A percentile compares a stretch with the other conserved stretches of the same genome.
These are phyloP conservation scores for Dactylellina cionopaga DNA, from an alignment of 2,329 filamentous ascomycete genomes.

Conservation along the genomic window DNA sequence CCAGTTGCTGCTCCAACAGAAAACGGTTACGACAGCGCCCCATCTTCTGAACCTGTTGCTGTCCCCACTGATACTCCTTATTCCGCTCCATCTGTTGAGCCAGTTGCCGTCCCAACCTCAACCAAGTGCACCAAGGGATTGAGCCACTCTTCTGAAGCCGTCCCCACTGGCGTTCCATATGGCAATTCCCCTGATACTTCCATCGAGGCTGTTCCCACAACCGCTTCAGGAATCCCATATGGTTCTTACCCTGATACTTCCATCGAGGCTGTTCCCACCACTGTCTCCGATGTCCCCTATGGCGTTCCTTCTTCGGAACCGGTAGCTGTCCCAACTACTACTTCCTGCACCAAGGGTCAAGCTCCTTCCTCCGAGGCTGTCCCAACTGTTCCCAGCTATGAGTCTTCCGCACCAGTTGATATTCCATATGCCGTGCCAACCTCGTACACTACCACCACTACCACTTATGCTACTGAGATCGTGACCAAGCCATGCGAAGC, in stretches of 20 bases:
- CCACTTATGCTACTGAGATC: conserved; percentile 27
- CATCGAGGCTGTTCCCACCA: conserved; percentile 34
- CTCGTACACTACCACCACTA: conserved; percentile 34
- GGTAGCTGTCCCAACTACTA: conserved; percentile 16
- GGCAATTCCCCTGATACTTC: neutral
- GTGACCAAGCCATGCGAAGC: conserved; percentile 42
- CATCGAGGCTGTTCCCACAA: conserved; percentile 15
- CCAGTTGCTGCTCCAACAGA: neutral
- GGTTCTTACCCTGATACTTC: neutral
- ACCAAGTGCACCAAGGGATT: conserved; percentile 26
- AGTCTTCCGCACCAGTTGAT: neutral
- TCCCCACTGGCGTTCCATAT: conserved; percentile 19
- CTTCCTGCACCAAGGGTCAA: conserved; percentile 36
- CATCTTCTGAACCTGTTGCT: neutral
- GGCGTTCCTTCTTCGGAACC: neutral
- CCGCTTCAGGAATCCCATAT: conserved; percentile 20
- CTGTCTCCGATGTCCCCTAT: neutral
- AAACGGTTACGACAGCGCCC: neutral
- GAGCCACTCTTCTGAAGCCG: conserved; percentile 1
- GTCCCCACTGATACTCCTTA: neutral
- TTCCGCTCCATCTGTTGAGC: neutral
- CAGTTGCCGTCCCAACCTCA: neutral
- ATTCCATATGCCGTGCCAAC: conserved; percentile 12
- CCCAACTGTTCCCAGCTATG: conserved; percentile 3
- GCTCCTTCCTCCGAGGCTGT: conserved; percentile 14